Evolutionary conservation across 306 rosid species (phyloP), one percentile per base, ranked within the genome.

Genomic region (Senna siamea): DNA sequence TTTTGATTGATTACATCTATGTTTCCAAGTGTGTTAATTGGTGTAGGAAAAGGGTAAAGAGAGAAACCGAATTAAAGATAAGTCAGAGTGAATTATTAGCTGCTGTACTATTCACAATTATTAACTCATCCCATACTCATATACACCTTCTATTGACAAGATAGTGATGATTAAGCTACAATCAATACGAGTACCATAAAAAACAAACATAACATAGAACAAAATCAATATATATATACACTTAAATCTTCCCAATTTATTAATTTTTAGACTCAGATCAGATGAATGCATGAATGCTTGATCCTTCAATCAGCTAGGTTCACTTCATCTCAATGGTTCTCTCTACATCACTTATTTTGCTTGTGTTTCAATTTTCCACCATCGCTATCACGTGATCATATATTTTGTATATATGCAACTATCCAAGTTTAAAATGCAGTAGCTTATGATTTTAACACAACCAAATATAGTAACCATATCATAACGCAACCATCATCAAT

Each of bases 51-150:
- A 5, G 8, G 8, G 40, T 1, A 37, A 37, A 37, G 40, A 37
- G 40, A 69, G 43, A 10, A 51, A 10, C 22, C 23, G 30, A 69
- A 75, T 34, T 61, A 62, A 69, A 80, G 69, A 62, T 69, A 52
- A 75, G 77, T 74, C 69, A 50, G 13, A 54, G 64, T 55, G 81
- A 81, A 66, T 81, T 76, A 76, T 58, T 81, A 72, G 54, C 63
- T 71, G 70, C 70, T 57, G 85, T 76, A 71, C 72, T 72, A 59
- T 0, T 73, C 74, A 71, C 70, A 76, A 81, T 76, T 76, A 81
- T 76, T 66, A 71, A 32, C 62, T 76, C 72, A 57, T 35, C 74
- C 77, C 53, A 0, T 11, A 13, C 64, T 81, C 60, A 65, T 46
- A 65, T 65, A 70, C 71, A 57, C 20, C 78, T 71, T 34, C 78